Conservation (phyloP, 2,329 filamentous ascomycete species). For the Trichoderma atroviride region DNA sequence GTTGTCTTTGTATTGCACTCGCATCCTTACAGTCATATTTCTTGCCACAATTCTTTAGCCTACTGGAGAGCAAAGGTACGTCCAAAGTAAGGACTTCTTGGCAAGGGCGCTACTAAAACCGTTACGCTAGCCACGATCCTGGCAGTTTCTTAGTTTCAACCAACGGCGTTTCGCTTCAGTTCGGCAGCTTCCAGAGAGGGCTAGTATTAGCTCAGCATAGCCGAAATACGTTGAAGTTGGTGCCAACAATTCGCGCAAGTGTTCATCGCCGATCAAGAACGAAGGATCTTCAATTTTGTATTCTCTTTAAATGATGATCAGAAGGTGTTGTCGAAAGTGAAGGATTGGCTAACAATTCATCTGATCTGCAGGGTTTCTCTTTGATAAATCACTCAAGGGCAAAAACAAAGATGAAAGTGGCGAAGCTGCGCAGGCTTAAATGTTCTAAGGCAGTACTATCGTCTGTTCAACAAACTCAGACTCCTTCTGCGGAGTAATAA, state of each 20-base stretch:
- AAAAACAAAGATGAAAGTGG: neutral
- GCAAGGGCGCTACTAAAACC: neutral
- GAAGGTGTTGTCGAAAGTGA: neutral
- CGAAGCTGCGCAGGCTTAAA: no score
- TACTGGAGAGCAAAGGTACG: neutral
- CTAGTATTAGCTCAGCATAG: neutral
- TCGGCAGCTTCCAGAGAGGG: neutral
- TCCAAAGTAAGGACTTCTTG: neutral
- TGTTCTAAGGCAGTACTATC: no score
- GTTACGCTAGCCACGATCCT: neutral
- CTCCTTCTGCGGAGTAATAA: no score
- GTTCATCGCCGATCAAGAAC: neutral
- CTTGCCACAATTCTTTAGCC: neutral
- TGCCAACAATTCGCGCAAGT: conserved; percentile 2
- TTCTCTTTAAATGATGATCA: neutral
- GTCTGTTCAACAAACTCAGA: neutral
- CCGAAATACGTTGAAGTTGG: neutral
- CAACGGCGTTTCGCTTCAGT: neutral
- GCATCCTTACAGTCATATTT: neutral
- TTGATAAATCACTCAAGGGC: neutral
- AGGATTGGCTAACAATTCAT: neutral
- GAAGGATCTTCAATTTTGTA: neutral
- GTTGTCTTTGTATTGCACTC: neutral
- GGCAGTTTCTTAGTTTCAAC: neutral
- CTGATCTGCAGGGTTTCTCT: neutral